phyloP scores from a whole-genome alignment of 495 filamentous ascomycete genomes.

The Tuber umbilicatum region DNA sequence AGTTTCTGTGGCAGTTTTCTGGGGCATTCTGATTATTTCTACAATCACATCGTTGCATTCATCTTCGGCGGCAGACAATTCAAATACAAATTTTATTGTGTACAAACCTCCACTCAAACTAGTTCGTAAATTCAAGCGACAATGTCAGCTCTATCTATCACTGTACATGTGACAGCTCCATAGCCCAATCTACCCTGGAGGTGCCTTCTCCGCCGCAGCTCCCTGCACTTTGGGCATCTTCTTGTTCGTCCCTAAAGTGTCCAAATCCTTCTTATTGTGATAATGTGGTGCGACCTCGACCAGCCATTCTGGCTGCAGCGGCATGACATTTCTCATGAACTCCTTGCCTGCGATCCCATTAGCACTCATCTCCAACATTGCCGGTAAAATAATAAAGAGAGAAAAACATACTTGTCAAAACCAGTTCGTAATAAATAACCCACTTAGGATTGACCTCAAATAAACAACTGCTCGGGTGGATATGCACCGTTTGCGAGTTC shows the following conservation, averaged over 20 bases:
- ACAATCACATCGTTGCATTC: background rate
- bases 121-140: background rate
- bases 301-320: conserved; percentile 77
- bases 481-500: conserved; percentile 78
- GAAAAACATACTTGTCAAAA: conserved; percentile 60
- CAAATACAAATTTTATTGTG: background rate
- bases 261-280: conserved; percentile 87
- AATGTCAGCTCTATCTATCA: background rate
- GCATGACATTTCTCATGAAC: conserved; percentile 85
- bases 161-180: background rate
- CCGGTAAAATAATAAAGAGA: too few relatives aligned
- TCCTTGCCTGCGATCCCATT: conserved; percentile 54
- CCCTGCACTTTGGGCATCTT: conserved; percentile 68
- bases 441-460: conserved; percentile 79
- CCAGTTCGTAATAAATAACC: conserved; percentile 87
- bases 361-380: background rate
- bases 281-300: conserved; percentile 91
- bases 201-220: conserved; percentile 40
- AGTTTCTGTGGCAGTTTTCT: background rate
- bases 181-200: background rate
- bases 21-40: background rate
- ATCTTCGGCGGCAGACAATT: background rate
- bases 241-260: conserved; percentile 67
- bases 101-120: background rate
- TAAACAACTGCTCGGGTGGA: conserved; percentile 79